Evolutionary conservation across 176 grass and related monocot genomes (phyloP).

Genomic region (Bromus sterilis): DNA sequence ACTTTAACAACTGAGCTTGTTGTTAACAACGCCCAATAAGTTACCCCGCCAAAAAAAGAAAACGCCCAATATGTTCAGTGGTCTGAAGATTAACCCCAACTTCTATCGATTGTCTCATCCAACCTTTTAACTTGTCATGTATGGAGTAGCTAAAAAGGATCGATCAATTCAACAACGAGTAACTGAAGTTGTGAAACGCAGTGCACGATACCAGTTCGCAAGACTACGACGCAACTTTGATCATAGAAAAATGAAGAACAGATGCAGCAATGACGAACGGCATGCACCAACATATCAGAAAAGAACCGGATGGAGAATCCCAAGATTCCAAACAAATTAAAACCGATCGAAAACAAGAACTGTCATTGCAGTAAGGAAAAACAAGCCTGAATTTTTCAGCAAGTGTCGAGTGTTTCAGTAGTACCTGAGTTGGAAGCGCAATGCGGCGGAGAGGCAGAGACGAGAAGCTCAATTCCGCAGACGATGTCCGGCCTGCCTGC

Average conservation of each 20-base stretch:
- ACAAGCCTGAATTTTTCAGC: conserved; percentile 21
- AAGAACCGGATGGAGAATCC: neutral
- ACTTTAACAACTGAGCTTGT: neutral
- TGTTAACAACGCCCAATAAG: neutral
- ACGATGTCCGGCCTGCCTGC: neutral
- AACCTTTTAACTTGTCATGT: neutral
- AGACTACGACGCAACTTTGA: neutral
- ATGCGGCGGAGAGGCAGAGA: neutral
- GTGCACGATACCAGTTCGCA: neutral
- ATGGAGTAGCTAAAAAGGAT: neutral
- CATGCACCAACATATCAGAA: neutral
- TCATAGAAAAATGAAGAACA: neutral
- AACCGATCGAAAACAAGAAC: neutral
- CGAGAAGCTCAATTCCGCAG: conserved; percentile 1
- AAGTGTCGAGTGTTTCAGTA: conserved; percentile 12
- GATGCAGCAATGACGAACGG: neutral
- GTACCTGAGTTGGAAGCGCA: conserved; percentile 25
- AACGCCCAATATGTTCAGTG: too few relatives aligned
- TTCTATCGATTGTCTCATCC: neutral
- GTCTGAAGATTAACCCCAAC: neutral
- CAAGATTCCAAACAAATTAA: conserved; percentile 19
- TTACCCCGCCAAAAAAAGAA: too few relatives aligned
- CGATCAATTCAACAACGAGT: neutral
- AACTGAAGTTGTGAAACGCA: conserved; percentile 6
- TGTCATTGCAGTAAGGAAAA: neutral